Evolutionary conservation across 2,329 filamentous ascomycete genomes (phyloP).

Genomic region (Chaetomium sp.): DNA sequence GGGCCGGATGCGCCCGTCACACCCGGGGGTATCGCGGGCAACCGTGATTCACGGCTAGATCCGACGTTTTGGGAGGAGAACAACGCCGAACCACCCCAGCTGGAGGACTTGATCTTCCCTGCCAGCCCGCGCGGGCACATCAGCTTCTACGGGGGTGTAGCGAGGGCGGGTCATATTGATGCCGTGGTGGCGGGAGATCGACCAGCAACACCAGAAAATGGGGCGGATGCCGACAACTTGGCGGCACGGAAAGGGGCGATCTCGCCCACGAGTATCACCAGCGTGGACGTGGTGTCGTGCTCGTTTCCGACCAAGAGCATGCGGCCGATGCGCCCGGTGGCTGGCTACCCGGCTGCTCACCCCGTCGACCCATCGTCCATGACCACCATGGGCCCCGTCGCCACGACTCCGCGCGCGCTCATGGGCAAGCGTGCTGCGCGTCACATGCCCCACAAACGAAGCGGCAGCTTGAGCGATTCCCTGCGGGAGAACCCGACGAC

Average conservation of each 20-base stretch:
- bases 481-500: slow-evolving; percentile 58
- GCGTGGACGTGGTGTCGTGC: slow-evolving; percentile 56
- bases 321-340: slow-evolving; percentile 34
- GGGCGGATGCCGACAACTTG: slow-evolving; percentile 21
- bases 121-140: slow-evolving; percentile 25
- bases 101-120: slow-evolving; percentile 35
- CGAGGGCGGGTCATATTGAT: slow-evolving; percentile 43
- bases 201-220: slow-evolving; percentile 42
- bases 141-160: slow-evolving; percentile 43
- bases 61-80: slow-evolving; percentile 48
- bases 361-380: slow-evolving; percentile 48
- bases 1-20: slow-evolving; percentile 60
- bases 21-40: slow-evolving; percentile 66
- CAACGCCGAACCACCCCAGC: slow-evolving; percentile 38
- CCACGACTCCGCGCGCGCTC: slow-evolving; percentile 52
- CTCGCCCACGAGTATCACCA: slow-evolving; percentile 53
- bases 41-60: slow-evolving; percentile 49
- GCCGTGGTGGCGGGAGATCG: slow-evolving; percentile 39
- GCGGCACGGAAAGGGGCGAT: slow-evolving; percentile 30
- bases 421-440: slow-evolving; percentile 54
- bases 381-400: slow-evolving; percentile 43
- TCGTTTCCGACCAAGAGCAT: slow-evolving; percentile 52
- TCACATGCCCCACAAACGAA: slow-evolving; percentile 63
- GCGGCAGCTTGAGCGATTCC: slow-evolving; percentile 82
- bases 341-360: slow-evolving; percentile 45